Conservation (phyloP, 2,329 filamentous ascomycete genomes). For the Fusarium nurragi region DNA sequence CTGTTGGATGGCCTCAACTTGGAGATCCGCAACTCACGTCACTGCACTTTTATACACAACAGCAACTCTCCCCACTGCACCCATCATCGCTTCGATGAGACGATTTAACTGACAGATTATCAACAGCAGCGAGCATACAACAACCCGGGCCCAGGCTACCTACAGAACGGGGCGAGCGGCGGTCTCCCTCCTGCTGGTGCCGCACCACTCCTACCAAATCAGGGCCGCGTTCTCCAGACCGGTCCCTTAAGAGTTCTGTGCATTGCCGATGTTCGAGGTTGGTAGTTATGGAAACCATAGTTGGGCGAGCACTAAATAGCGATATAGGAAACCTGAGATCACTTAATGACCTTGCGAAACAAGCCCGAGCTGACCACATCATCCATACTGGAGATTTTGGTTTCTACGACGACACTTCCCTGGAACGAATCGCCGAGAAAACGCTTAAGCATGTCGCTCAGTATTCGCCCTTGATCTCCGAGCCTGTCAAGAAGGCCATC, state of each 20-base stretch:
- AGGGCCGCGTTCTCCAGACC: slow-evolving; percentile 72
- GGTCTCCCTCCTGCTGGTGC: slow-evolving; percentile 66
- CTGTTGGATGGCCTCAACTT: slow-evolving; percentile 28
- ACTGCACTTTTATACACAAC: slow-evolving; percentile 6
- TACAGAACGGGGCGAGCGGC: slow-evolving; percentile 69
- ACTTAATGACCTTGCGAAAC: slow-evolving; percentile 94
- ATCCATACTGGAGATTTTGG: slow-evolving; percentile 99
- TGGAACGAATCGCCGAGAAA: slow-evolving; percentile 98
- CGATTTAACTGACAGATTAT: slow-evolving; percentile 36
- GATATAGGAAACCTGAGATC: slow-evolving; percentile 87
- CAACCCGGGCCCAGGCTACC: slow-evolving; percentile 66
- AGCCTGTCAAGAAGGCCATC: slow-evolving; percentile 75
- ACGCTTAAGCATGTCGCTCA: slow-evolving; percentile 98
- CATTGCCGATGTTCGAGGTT: slow-evolving; percentile 78
- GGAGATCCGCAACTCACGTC: slow-evolving; percentile 27
- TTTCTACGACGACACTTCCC: slow-evolving; percentile 95
- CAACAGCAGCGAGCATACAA: slow-evolving; percentile 57
- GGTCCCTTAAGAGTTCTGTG: slow-evolving; percentile 74
- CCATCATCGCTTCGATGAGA: neutral
- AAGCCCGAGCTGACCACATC: slow-evolving; percentile 95
- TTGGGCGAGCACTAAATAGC: slow-evolving; percentile 25
- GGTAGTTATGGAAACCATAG: slow-evolving; percentile 30
- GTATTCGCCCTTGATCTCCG: slow-evolving; percentile 93
- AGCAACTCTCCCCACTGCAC: neutral
- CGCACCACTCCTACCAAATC: slow-evolving; percentile 72